These are phyloP conservation scores for Herpotrichia juniperi DNA, from an alignment of 2,329 filamentous ascomycete genomes.

Conservation along the genomic window DNA sequence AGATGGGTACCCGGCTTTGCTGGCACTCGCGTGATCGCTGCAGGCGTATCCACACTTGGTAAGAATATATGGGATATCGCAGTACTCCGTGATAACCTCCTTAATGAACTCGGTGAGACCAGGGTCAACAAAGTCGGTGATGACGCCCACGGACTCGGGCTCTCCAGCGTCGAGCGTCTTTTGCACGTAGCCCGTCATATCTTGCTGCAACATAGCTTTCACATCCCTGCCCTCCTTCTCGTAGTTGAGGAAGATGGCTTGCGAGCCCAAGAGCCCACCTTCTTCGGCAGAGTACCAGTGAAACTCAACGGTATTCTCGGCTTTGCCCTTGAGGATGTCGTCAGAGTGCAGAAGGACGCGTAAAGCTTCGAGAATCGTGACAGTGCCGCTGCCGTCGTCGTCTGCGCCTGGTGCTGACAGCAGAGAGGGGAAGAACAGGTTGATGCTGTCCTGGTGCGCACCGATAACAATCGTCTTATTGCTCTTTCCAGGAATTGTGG, in stretches of 20 bases:
- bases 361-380: conserved; percentile 92
- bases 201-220: conserved; percentile 97
- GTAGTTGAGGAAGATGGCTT: conserved; percentile 86
- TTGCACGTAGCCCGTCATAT: conserved; percentile 87
- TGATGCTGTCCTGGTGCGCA: conserved; percentile 83
- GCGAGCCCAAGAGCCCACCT: conserved; percentile 83
- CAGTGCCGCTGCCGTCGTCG: conserved; percentile 89
- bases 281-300: conserved; percentile 96
- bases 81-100: conserved; percentile 84
- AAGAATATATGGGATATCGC: conserved; percentile 82
- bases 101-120: conserved; percentile 90
- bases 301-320: conserved; percentile 89
- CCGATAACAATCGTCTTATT: conserved; percentile 88
- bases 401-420: conserved; percentile 91
- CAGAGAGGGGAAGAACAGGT: conserved; percentile 84
- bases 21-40: conserved; percentile 75
- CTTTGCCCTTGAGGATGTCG: conserved; percentile 72
- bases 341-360: conserved; percentile 78
- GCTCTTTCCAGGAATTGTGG: conserved; percentile 83
- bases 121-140: conserved; percentile 87
- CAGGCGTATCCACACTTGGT: conserved; percentile 90
- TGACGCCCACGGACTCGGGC: conserved; percentile 86
- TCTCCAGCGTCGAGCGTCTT: conserved; percentile 82
- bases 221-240: conserved; percentile 74
- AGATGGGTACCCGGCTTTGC: conserved; percentile 75